Evolutionary conservation across 805 yeast genomes (phyloP).

Genomic region (Wickerhamomyces alni): DNA sequence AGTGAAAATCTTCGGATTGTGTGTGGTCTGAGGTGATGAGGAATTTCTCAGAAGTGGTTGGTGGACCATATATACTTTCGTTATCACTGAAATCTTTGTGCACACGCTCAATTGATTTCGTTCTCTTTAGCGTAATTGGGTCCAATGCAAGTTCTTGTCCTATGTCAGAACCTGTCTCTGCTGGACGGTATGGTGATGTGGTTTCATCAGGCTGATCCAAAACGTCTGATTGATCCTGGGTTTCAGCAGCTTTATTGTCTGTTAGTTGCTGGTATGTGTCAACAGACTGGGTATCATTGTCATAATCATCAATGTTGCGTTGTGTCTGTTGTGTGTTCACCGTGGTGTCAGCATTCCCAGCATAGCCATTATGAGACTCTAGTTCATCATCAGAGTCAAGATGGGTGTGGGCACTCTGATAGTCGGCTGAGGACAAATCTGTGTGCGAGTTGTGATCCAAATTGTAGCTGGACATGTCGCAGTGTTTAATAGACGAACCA

Average conservation of each 20-base stretch:
- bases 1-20: slow-evolving; percentile 16
- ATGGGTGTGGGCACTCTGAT: slow-evolving; percentile 20
- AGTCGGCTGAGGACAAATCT: slow-evolving; percentile 14
- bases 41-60: slow-evolving; percentile 5
- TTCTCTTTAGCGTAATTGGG: slow-evolving; percentile 5
- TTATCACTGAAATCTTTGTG: slow-evolving; percentile 13
- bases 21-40: slow-evolving; percentile 3
- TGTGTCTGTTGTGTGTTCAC: no score
- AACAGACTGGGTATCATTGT: background rate
- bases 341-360: no score
- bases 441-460: background rate
- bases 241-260: background rate
- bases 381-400: slow-evolving; percentile 1
- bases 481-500: background rate
- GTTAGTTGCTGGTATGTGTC: background rate
- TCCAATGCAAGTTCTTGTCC: no score
- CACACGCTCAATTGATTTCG: slow-evolving; percentile 8
- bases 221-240: no score
- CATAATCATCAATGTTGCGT: background rate
- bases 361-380: no score
- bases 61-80: slow-evolving; percentile 15
- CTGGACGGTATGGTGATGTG: background rate
- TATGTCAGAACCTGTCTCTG: no score
- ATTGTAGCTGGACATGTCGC: background rate
- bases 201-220: no score